phyloP scores from a whole-genome alignment of 768 basidiomycete species.

The Xanthoconium purpureum region DNA sequence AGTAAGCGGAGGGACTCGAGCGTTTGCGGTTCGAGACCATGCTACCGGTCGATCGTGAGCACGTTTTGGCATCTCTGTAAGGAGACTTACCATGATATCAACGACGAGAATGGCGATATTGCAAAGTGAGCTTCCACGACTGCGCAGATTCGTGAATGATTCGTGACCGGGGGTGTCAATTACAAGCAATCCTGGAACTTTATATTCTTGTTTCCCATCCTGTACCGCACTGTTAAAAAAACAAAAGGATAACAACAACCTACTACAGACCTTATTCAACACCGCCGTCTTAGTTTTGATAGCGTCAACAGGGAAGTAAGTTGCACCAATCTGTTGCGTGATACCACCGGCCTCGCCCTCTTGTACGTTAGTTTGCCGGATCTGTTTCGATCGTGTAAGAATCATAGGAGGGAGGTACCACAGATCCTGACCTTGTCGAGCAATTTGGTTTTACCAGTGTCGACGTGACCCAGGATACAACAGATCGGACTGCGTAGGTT shows the following conservation, averaged over 20 bases:
- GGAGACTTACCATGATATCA: constrained; percentile 82
- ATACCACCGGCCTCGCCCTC: constrained; percentile 99
- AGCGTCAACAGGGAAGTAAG: constrained; percentile 96
- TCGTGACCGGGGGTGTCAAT: constrained; percentile 99
- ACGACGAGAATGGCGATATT: constrained; percentile 99
- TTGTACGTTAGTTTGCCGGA: constrained; percentile 99
- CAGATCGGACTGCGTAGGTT: constrained; percentile 95
- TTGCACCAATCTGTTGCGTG: constrained; percentile 99
- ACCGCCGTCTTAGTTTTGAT: constrained; percentile 91
- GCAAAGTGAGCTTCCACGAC: constrained; percentile 93
- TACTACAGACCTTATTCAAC: constrained; percentile 69
- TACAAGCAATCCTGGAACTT: constrained; percentile 91
- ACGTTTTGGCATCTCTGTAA: not conserved
- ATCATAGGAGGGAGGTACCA: not conserved
- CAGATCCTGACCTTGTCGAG: constrained; percentile 76
- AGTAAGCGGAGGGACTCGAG: constrained; percentile 92
- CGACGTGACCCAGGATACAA: constrained; percentile 98
- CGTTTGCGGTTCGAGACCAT: constrained; percentile 97
- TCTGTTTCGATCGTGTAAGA: constrained; percentile 45
- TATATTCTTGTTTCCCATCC: constrained; percentile 86
- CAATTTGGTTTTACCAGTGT: constrained; percentile 98
- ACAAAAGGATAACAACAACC: not conserved
- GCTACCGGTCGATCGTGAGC: constrained; percentile 44
- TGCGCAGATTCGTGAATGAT: constrained; percentile 95
- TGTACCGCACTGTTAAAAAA: constrained; percentile 28